Base-by-base conservation (phyloP, 2,329 filamentous ascomycete species). In the Nectriaceae sp. region DNA sequence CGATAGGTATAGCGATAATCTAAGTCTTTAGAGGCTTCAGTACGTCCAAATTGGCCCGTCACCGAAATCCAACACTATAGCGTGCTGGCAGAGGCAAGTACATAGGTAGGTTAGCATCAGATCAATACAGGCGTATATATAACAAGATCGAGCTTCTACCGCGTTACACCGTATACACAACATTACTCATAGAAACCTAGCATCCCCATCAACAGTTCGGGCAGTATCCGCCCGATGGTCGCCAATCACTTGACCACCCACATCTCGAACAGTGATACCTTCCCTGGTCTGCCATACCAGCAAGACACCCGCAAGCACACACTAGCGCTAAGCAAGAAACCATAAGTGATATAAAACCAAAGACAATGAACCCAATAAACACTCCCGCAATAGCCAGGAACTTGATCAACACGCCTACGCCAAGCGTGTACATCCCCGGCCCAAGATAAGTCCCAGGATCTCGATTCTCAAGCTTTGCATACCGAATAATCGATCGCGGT, bases 371-470 rank as follows among this genome's bases (percentile, higher is more conserved):
- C 4, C 51, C 48, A 3, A 56, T 18, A 22, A 55, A 55, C 19
- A 55, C 47, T 1, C 53, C 47, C 3, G 47, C 40, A 20, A 55
- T 54, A 11, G 53, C 53, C 4, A 55, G 42, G 38, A 54, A 52
- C 40, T 55, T 55, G 18, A 55, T 10, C 11, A 49, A n/a, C n/a
- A 55, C 53, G 19, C 53, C 53, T 3, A 45, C 53, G 5, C 3
- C 47, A 21, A 55, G 42, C n/a, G 52, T 52, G 20, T 50, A 55
- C 50, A 53, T 53, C 1, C 50, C 53, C 8, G 53, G 53, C 1
- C 53, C 50, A 5, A 55, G 21, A 35, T 45, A 48, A 5, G 29
- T 33, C 2, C 11, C 42, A 8, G 44, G 29, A 21, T 47, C 40
- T 16, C 39, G 19, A 16, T 35, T 22, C 29, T 19, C 24, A 10